Base-by-base conservation (phyloP, 73 alveolate species). In the Stentor coeruleus region DNA sequence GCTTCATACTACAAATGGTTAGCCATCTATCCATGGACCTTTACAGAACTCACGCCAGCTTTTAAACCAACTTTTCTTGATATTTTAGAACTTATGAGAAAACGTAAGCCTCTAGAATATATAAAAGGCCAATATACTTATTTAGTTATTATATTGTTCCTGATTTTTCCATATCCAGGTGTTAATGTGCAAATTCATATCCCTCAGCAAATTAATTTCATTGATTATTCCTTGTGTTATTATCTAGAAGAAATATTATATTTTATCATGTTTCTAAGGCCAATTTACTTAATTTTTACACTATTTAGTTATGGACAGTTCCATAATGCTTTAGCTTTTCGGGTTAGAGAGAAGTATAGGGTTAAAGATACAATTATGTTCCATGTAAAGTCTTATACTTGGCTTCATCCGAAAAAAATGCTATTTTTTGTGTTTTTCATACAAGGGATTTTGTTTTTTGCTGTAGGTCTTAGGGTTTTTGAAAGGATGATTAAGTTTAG, bases 91-190 rank as follows among this genome's bases (percentile, higher is more conserved):
- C n/a, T 66, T 6, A 49, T 20, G 79, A 66, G 79, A 66, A 20
- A 20, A 20, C n/a, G 37, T 14, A 15, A 37, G 26, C 20, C 39
- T 28, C 33, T 20, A 26, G 37, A 2, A 33, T 26, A 26, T 26
- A 28, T 20, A 20, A 20, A 28, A 0, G 39, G 39, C 11, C 26
- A 40, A 66, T 20, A 66, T 26, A 26, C 79, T 28, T 20, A 28
- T 66, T 26, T 66, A 20, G 39, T 31, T 33, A 20, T 66, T 66
- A 20, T 20, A 28, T 26, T 66, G 20, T 20, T 20, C 79, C 41
- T 66, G n/a, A 66, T 66, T 33, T 66, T 66, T 15, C 79, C 79
- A 28, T 66, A 66, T 66, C 79, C 79, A 1, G n/a, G 39, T 26
- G n/a, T 66, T 0, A 2, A 66, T 33, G 39, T 31, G 15, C 20